Conservation (phyloP, 177 flowering plant genomes). For the Vitis hybrid region DNA sequence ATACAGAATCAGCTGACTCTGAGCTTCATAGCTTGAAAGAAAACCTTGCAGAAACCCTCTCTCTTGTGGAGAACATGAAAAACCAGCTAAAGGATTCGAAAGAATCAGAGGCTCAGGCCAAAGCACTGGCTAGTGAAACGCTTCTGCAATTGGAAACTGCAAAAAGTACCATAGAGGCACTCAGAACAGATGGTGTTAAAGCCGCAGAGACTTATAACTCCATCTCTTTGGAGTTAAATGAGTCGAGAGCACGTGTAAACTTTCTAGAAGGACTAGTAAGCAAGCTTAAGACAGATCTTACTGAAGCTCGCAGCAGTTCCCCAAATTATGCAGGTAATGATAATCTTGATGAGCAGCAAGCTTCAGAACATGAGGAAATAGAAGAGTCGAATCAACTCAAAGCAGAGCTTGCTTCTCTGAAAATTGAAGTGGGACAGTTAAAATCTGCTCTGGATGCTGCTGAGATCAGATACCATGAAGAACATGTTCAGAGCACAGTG, state of each 20-base stretch:
- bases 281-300: constrained; percentile 42
- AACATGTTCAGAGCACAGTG: constrained; percentile 44
- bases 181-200: constrained; percentile 40
- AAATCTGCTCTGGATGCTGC: constrained; percentile 52
- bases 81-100: constrained; percentile 44
- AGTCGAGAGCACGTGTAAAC: constrained; percentile 43
- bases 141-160: constrained; percentile 54
- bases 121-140: constrained; percentile 47
- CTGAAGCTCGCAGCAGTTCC: constrained; percentile 5
- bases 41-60: constrained; percentile 51
- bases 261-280: constrained; percentile 52
- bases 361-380: constrained; percentile 14
- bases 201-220: constrained; percentile 41
- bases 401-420: constrained; percentile 33
- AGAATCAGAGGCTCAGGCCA: constrained; percentile 68
- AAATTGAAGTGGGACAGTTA: constrained; percentile 40
- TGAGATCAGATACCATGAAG: constrained; percentile 54
- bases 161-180: constrained; percentile 47
- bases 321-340: constrained; percentile 10
- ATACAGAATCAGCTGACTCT: constrained; percentile 33
- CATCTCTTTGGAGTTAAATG: constrained; percentile 47
- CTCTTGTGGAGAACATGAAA: constrained; percentile 55
- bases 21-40: constrained; percentile 56
- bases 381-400: constrained; percentile 30
- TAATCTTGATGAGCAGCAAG: constrained; percentile 4